Conservation (phyloP, 2,329 filamentous ascomycete species). For the Epichloe bromicola region DNA sequence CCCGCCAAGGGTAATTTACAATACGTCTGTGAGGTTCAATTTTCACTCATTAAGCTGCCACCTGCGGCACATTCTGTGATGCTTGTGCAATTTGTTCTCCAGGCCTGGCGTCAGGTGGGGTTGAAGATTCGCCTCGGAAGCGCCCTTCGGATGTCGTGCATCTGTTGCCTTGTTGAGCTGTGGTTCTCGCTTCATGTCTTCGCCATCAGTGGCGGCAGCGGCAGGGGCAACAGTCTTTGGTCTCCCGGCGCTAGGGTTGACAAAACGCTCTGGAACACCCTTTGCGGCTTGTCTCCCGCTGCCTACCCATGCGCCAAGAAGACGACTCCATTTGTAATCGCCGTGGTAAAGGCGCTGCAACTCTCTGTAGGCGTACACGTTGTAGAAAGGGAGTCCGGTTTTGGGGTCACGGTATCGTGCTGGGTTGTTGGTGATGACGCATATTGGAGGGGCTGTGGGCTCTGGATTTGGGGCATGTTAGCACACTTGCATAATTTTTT, state of each 20-base stretch:
- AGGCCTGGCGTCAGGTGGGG: background rate
- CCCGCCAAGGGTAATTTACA: no score
- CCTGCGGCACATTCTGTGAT: no score
- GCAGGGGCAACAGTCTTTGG: background rate
- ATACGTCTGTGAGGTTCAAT: no score
- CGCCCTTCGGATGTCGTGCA: background rate
- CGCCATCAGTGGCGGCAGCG: constrained; percentile 3
- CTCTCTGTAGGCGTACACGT: constrained; percentile 67
- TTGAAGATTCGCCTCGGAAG: background rate
- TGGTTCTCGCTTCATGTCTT: background rate
- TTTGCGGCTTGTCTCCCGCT: constrained; percentile 48
- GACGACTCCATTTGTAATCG: constrained; percentile 68
- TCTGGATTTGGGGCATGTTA: constrained; percentile 21
- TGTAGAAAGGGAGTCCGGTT: constrained; percentile 72
- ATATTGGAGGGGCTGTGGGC: constrained; percentile 42
- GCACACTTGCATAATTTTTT: background rate
- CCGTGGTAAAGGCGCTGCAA: constrained; percentile 62
- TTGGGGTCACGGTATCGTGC: constrained; percentile 76
- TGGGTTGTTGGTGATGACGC: constrained; percentile 69
- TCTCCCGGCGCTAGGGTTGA: constrained; percentile 22
- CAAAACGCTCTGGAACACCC: constrained; percentile 71
- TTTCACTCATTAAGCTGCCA: no score
- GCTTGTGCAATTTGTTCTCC: no score
- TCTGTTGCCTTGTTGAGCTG: background rate
- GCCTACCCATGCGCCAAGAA: constrained; percentile 76